A percentile compares a stretch with the other conserved stretches of the same genome.
Conservation (phyloP, 2,329 filamentous ascomycete species). For the Exophiala viscosa region DNA sequence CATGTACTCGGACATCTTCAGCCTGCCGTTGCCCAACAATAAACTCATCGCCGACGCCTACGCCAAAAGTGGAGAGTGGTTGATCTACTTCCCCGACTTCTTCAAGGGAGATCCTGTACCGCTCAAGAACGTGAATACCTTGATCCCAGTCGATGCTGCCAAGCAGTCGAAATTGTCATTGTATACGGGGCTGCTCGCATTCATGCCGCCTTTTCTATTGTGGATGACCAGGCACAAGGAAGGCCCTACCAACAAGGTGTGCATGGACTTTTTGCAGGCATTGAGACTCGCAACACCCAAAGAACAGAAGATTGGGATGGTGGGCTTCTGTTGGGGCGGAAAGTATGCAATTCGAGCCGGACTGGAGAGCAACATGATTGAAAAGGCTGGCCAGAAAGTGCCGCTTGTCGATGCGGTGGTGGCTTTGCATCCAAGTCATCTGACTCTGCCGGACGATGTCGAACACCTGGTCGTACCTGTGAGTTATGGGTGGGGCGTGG, state of each 20-base stretch:
- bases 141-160: slow-evolving; percentile 56
- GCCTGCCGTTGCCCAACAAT: slow-evolving; percentile 53
- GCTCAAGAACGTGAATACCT: slow-evolving; percentile 52
- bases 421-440: slow-evolving; percentile 51
- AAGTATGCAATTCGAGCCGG: slow-evolving; percentile 51
- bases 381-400: slow-evolving; percentile 31
- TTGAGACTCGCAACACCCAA: slow-evolving; percentile 43
- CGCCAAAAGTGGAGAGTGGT: slow-evolving; percentile 49
- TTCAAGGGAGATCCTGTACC: slow-evolving; percentile 65
- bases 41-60: slow-evolving; percentile 53
- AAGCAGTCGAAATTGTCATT: slow-evolving; percentile 48
- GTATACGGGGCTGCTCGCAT: slow-evolving; percentile 40
- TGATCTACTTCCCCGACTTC: slow-evolving; percentile 56
- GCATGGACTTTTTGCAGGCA: slow-evolving; percentile 51
- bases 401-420: slow-evolving; percentile 51
- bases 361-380: slow-evolving; percentile 35
- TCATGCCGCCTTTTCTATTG: slow-evolving; percentile 47
- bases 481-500: slow-evolving; percentile 27
- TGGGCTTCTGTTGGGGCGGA: slow-evolving; percentile 64
- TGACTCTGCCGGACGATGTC: slow-evolving; percentile 49
- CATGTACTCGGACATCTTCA: slow-evolving; percentile 55
- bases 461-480: slow-evolving; percentile 28
- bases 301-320: slow-evolving; percentile 52
- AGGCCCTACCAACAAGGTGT: slow-evolving; percentile 52
- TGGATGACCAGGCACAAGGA: slow-evolving; percentile 53